Conservation (phyloP, 2,329 filamentous ascomycete genomes). For the Thermomyces lanuginosus region DNA sequence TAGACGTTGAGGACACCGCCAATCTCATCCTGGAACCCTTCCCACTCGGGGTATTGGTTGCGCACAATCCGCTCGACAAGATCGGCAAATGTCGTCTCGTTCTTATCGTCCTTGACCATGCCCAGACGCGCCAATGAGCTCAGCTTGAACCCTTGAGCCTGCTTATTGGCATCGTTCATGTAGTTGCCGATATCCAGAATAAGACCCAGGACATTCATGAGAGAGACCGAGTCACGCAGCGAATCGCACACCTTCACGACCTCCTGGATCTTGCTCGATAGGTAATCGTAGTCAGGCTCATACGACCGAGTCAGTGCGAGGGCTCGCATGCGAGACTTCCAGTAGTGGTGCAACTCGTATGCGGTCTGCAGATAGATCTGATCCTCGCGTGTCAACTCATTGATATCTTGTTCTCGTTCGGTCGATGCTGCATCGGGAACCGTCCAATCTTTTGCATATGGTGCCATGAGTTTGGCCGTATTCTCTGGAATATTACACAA, state of each 20-base stretch:
- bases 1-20: slow-evolving; percentile 58
- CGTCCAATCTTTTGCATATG: slow-evolving; percentile 94
- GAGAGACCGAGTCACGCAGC: slow-evolving; percentile 71
- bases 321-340: slow-evolving; percentile 93
- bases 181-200: slow-evolving; percentile 98
- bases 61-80: slow-evolving; percentile 92
- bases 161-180: slow-evolving; percentile 99
- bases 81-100: slow-evolving; percentile 89
- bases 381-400: slow-evolving; percentile 81
- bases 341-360: slow-evolving; percentile 91
- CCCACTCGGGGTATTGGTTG: slow-evolving; percentile 92
- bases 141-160: slow-evolving; percentile 93
- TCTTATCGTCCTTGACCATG: slow-evolving; percentile 99
- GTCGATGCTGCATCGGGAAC: slow-evolving; percentile 66
- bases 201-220: slow-evolving; percentile 91
- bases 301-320: slow-evolving; percentile 68
- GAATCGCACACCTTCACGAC: slow-evolving; percentile 81
- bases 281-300: slow-evolving; percentile 81
- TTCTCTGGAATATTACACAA: slow-evolving; percentile 87
- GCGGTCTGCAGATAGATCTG: slow-evolving; percentile 89
- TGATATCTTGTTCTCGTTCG: slow-evolving; percentile 67
- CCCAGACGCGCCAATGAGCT: slow-evolving; percentile 80
- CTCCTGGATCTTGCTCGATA: slow-evolving; percentile 67
- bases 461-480: slow-evolving; percentile 74
- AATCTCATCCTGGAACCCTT: slow-evolving; percentile 75